A percentile compares a stretch with the other conserved stretches of the same genome.
Conservation (phyloP, 495 filamentous ascomycete genomes). For the Aspergillus funiculosus region DNA sequence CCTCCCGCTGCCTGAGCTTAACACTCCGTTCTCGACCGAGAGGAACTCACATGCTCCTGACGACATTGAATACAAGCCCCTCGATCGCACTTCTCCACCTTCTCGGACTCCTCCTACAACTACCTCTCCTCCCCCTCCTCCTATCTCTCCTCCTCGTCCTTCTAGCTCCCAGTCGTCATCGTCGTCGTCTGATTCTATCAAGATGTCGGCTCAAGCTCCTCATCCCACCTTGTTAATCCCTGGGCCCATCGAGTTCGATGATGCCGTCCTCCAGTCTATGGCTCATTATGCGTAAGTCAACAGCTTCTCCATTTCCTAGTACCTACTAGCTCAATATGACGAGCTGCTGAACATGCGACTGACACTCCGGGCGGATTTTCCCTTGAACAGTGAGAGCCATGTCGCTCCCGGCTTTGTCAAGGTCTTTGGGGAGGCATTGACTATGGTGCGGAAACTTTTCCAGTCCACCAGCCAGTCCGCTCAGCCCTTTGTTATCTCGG, state of each 20-base stretch:
- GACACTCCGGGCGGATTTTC: no score
- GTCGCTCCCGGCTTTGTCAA: slow-evolving; percentile 82
- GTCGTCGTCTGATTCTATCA: slow-evolving; percentile 24
- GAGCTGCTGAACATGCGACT: neutral
- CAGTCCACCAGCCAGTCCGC: slow-evolving; percentile 73
- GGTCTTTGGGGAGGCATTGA: slow-evolving; percentile 82
- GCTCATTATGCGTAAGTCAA: slow-evolving; percentile 78
- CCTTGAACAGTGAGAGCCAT: slow-evolving; percentile 73
- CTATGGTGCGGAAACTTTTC: slow-evolving; percentile 87
- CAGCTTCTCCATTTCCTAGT: neutral
- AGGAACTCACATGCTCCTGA: slow-evolving; percentile 48
- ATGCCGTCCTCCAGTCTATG: slow-evolving; percentile 94
- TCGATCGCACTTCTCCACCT: slow-evolving; percentile 35
- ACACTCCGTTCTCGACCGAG: slow-evolving; percentile 64
- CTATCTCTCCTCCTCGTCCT: no score
- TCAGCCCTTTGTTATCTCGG: slow-evolving; percentile 89
- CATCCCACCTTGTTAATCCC: slow-evolving; percentile 88
- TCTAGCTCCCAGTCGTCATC: no score
- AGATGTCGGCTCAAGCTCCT: slow-evolving; percentile 72
- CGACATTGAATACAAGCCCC: slow-evolving; percentile 53
- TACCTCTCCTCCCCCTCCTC: slow-evolving; percentile 3
- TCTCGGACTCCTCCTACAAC: slow-evolving; percentile 15
- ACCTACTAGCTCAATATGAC: neutral
- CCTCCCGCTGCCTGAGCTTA: slow-evolving; percentile 54
- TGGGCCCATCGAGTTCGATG: slow-evolving; percentile 96